Evolutionary conservation across 2,329 filamentous ascomycete genomes (phyloP), one percentile per base, ranked within the genome.

Genomic region (Helotiales sp.): DNA sequence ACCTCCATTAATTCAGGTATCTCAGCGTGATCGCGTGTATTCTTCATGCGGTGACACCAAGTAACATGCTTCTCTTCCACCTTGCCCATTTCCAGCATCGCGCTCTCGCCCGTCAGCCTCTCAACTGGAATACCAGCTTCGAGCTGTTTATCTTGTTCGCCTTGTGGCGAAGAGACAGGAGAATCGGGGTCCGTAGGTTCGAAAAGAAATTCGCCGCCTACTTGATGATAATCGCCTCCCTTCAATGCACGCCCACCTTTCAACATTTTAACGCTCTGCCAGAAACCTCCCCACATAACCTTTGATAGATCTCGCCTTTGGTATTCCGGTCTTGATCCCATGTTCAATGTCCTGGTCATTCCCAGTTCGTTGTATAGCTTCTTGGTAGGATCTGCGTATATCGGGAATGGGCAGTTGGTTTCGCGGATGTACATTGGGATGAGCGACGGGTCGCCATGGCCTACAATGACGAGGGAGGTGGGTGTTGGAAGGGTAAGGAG

Each of bases 21-120:
- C 76, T 92, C 89, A 1, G 83, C 82, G 69, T 96, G 91, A 64
- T 93, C 90, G 49, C 90, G 77, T 12, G 90, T 93, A 57, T 84
- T 89, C 69, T 79, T 79, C 90, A 96, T 96, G 27, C 90, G 80
- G 74, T 93, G 89, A 66, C 88, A 92, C 90, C 91, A 96, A 1
- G 83, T 86, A 27, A 90, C 81, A 54, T 76, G 76, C 74, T 89
- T 88, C 67, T 82, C 77, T 67, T 83, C 77, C 2, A 71, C 67
- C 22, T 61, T 46, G 3, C 60, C 63, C 42, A 54, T 52, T 7
- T 58, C 60, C 27, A 58, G 5, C 29, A 59, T 58, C 1, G 50
- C 52, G 19, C 54, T 58, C 19, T 53, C 42, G 12, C 30, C 47
- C 17, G 36, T 34, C 7, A 27, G 17, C 36, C 27, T 47, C 38